Evolutionary conservation across 176 grass and related monocot genomes (phyloP), one percentile per base, ranked within the genome.

Genomic region (Ensete ventricosum): DNA sequence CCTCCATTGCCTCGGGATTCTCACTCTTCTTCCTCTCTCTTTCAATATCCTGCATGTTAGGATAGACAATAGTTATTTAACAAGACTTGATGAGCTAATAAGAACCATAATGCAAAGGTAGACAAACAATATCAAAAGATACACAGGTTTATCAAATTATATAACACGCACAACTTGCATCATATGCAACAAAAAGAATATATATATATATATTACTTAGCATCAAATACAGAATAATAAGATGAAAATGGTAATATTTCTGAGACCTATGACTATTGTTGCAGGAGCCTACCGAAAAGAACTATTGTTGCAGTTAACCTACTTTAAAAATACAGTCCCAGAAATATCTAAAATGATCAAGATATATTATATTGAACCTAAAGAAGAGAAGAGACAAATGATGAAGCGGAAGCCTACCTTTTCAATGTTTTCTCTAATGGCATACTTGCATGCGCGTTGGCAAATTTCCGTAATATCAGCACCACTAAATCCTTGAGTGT

Each of bases 391-490:
- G 14, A 54, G 34, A 6, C 34, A 43, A 43, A 55, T 3, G 10
- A 11, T 8, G 53, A 55, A 53, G 25, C 14, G 19, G 4, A 27
- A 54, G 21, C 21, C 14, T 74, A 77, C 59, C 75, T 77, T 77
- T 23, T 77, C 75, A 52, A 77, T 77, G 48, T 77, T 77, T 48
- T 77, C 75, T 77, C 75, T 77, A 0, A 77, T 77, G 1, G 75
- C 75, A 25, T 77, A 77, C 49, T 77, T 77, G 60, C 75, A 77
- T 52, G 75, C 58, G 53, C 75, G 75, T 17, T 77, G 75, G 50
- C 75, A 77, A 65, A 77, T 77, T 53, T 77, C 75, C 7, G 75
- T 77, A 65, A 77, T 65, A 77, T 77, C 75, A 1, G 75, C 75
- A 29, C 75, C 75, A 65, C 75, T 77, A 25, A 77, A 77, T 53